Evolutionary conservation across 108 stramenopile species (phyloP).

Genomic region (Craspedostauros australis): DNA sequence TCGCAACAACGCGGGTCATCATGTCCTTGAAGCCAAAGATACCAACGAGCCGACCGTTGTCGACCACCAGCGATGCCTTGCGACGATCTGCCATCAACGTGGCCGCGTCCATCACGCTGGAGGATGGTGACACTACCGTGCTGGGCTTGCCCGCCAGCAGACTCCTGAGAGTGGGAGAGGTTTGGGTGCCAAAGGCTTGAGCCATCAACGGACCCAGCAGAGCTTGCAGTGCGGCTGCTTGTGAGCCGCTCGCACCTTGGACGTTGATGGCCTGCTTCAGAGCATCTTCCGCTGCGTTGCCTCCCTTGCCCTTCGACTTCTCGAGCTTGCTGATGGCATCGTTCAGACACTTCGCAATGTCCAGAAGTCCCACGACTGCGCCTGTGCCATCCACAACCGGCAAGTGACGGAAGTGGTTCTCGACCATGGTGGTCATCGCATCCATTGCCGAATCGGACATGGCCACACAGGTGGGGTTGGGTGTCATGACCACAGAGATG

Average conservation of each 20-base stretch:
- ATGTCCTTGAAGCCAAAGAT: conserved; percentile 95
- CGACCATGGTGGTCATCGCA: conserved; percentile 90
- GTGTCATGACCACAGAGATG: conserved; percentile 81
- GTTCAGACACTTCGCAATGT: conserved; percentile 92
- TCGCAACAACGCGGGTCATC: conserved; percentile 89
- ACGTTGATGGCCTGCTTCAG: conserved; percentile 47
- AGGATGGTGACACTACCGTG: conserved; percentile 56
- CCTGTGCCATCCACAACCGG: conserved; percentile 81
- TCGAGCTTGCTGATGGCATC: conserved; percentile 89
- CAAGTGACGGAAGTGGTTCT: conserved; percentile 91
- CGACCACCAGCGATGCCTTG: conserved; percentile 78
- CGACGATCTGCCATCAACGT: conserved; percentile 73
- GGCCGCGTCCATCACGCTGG: conserved; percentile 70
- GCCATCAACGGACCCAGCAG: conserved; percentile 47
- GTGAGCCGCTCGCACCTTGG: conserved; percentile 40
- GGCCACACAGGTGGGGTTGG: conserved; percentile 77
- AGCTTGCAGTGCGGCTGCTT: conserved; percentile 42
- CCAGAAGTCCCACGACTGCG: conserved; percentile 80
- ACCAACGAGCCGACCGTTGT: conserved; percentile 73
- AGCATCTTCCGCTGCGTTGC: conserved; percentile 34
- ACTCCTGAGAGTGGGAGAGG: conserved; percentile 50
- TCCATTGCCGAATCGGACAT: conserved; percentile 81
- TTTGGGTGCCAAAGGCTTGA: conserved; percentile 49
- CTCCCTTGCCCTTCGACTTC: conserved; percentile 37
- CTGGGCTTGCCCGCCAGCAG: conserved; percentile 47